Evolutionary conservation across 768 basidiomycete species (phyloP).

Genomic region (Amanita muscaria): DNA sequence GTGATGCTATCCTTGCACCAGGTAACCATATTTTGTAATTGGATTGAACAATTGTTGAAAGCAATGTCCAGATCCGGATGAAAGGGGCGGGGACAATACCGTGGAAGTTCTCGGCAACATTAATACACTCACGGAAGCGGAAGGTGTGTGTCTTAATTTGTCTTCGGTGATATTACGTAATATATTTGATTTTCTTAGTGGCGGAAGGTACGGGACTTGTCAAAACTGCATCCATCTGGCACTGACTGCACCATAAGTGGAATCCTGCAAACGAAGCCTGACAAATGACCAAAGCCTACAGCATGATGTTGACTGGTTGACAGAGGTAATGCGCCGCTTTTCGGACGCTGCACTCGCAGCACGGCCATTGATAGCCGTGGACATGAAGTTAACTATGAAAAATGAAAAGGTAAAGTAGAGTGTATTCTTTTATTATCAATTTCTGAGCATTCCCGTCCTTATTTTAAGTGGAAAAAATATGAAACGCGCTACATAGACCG

Average conservation of each 20-base stretch:
- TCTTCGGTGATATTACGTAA: constrained; percentile 18
- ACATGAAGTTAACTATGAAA: constrained; percentile 49
- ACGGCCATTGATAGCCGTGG: constrained; percentile 50
- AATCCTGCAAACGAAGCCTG: constrained; percentile 51
- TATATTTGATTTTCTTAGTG: constrained; percentile 28
- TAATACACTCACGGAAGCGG: constrained; percentile 52
- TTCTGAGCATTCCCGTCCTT: background rate
- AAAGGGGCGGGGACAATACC: constrained; percentile 59
- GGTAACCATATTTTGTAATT: no score
- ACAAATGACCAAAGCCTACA: constrained; percentile 43
- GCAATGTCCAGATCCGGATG: constrained; percentile 47
- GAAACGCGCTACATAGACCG: constrained; percentile 61
- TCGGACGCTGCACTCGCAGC: constrained; percentile 58
- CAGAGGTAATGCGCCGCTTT: constrained; percentile 63
- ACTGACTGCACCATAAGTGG: constrained; percentile 37
- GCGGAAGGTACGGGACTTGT: constrained; percentile 40
- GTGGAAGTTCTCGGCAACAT: constrained; percentile 64
- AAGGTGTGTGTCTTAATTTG: constrained; percentile 41
- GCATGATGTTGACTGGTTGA: constrained; percentile 72
- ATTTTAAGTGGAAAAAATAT: constrained; percentile 61
- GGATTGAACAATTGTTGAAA: constrained; percentile 7
- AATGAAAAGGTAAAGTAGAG: constrained; percentile 49
- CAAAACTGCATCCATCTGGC: background rate
- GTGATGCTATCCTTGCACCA: constrained; percentile 25
- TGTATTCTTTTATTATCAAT: background rate